Base-by-base conservation (phyloP, 805 yeast species). In the Starmerella sirachaensis region DNA sequence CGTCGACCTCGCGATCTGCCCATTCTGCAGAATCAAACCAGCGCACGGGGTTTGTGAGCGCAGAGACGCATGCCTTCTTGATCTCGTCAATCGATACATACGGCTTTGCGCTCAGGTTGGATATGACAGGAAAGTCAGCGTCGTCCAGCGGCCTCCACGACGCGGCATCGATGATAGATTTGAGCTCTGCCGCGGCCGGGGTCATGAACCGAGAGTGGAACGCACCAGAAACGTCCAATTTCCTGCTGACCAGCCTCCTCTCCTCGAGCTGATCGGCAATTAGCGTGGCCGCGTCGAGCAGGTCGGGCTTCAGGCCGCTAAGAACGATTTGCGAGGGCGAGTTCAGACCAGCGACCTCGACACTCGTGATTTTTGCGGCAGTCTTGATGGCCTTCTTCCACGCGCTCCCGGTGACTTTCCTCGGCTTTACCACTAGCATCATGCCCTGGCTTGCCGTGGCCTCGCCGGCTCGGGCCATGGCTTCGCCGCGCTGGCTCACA, bases 331-430 rank as follows among this genome's bases (percentile, higher is more conserved):
- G 72, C 11, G 56, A 47, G 11, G 43, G 42, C 17, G 71, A 60
- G 48, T 72, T 72, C 43, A 62, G 57, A 47, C 68, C 68, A 11
- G 72, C 75, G n/a, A 72, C 47, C 10, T 64, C 54, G 3, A 57
- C 53, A 10, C 44, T 23, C 50, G 54, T 24, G 14, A 29, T 16
- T 4, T n/a, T 14, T 6, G 42, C 29, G 1, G 46, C 47, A 11
- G 23, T 38, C 8, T 26, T 29, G 12, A 39, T 33, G 33, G 35
- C 39, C n/a, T 18, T 25, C 13, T 17, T 28, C 39, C 50, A 45
- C 27, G 36, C 35, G 1, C 20, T 43, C 6, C 12, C 28, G 5
- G 33, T 29, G 16, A 22, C 17, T 7, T 29, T 24, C 14, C 43
- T 37, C 5, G 50, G 53, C 36, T 33, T 29, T 11, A 33, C 29